Evolutionary conservation across 2,329 filamentous ascomycete species (phyloP).

Genomic region (Epichloe amarillans): DNA sequence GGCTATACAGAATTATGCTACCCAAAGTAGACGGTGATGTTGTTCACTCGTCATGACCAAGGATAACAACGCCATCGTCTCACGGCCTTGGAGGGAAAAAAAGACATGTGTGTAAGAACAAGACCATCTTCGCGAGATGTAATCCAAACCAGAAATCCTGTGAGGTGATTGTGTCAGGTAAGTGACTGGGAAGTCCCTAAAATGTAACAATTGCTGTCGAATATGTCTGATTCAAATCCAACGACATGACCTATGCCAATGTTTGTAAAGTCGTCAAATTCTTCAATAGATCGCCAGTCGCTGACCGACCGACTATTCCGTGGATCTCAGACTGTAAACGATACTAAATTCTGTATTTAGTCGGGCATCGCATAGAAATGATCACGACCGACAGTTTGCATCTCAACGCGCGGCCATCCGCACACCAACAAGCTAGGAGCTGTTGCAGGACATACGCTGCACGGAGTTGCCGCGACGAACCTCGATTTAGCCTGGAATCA

Average conservation of each 20-base stretch:
- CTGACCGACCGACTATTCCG: not conserved
- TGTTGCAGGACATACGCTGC: not conserved
- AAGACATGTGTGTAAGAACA: slow-evolving; percentile 7
- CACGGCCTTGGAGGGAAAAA: not conserved
- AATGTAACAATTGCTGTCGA: slow-evolving; percentile 46
- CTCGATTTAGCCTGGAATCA: not conserved
- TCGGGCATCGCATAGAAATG: not conserved
- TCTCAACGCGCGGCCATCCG: not conserved
- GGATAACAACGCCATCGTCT: slow-evolving; percentile 3
- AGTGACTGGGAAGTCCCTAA: slow-evolving; percentile 44
- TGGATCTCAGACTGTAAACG: slow-evolving; percentile 1
- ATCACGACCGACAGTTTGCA: not conserved
- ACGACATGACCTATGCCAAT: slow-evolving; percentile 5
- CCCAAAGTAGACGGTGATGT: slow-evolving; percentile 3
- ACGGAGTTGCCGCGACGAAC: not conserved
- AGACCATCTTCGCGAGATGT: slow-evolving; percentile 6
- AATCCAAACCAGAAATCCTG: slow-evolving; percentile 11
- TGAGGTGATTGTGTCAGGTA: slow-evolving; percentile 9
- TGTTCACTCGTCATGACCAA: slow-evolving; percentile 3
- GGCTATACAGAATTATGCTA: slow-evolving; percentile 1
- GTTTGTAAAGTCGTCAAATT: slow-evolving; percentile 5
- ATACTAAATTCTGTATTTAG: not conserved
- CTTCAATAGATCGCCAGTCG: not conserved
- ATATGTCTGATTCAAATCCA: slow-evolving; percentile 32
- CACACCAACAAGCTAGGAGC: not conserved